These are phyloP conservation scores for Zelonia costaricensis DNA, from an alignment of 208 protist genomes.

Conservation along the genomic window DNA sequence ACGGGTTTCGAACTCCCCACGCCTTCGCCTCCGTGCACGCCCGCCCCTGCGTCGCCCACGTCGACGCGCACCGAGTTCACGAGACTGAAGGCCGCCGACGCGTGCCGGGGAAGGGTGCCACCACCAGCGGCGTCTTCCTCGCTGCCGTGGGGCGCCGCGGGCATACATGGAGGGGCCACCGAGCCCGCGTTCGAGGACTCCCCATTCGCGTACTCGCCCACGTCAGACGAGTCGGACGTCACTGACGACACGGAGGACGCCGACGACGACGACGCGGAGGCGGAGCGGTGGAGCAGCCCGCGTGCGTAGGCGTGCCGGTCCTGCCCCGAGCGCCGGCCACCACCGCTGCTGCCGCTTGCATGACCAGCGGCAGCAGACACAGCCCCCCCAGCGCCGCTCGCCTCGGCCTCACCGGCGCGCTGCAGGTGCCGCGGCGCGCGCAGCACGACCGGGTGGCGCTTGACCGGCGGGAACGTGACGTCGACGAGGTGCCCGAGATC, in stretches of 20 bases:
- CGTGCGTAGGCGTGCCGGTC: slow-evolving; percentile 20
- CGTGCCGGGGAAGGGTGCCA: not conserved
- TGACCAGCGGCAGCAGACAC: not conserved
- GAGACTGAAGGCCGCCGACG: slow-evolving; percentile 21
- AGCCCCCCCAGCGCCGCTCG: not conserved
- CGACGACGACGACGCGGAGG: slow-evolving; percentile 16
- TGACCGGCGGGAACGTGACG: slow-evolving; percentile 78
- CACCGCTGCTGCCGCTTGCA: too few relatives aligned
- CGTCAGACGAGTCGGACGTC: slow-evolving; percentile 1
- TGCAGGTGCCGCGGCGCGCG: slow-evolving; percentile 11
- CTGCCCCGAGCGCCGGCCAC: too few relatives aligned
- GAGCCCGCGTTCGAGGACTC: not conserved
- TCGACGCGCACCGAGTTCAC: slow-evolving; percentile 8
- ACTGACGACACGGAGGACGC: not conserved
- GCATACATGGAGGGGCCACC: not conserved
- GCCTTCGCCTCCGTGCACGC: too few relatives aligned
- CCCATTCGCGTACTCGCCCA: not conserved
- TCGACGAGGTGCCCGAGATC: slow-evolving; percentile 83
- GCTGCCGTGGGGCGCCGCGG: not conserved
- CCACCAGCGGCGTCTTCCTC: not conserved
- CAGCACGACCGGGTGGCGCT: slow-evolving; percentile 12
- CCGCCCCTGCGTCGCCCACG: not conserved
- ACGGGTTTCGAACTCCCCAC: not conserved
- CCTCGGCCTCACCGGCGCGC: not conserved
- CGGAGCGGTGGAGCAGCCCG: slow-evolving; percentile 18